A percentile compares a stretch with the other conserved stretches of the same genome.
Conservation (phyloP, 306 rosid genomes). For the Morella rubra region DNA sequence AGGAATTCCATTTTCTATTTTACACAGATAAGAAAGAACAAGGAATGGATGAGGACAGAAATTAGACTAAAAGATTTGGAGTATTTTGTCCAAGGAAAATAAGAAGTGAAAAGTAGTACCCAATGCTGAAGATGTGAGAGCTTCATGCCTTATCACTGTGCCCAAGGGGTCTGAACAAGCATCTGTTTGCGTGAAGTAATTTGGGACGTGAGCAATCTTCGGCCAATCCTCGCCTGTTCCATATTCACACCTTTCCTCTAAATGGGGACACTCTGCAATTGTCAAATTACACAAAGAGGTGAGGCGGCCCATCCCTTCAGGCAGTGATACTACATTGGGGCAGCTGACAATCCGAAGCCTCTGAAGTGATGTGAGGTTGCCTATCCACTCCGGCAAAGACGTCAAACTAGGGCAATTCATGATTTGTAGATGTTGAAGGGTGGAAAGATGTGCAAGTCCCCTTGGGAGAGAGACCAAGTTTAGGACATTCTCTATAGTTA, state of each 20-base stretch:
- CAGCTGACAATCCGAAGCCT: background rate
- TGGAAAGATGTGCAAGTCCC: background rate
- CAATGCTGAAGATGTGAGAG: too few relatives aligned
- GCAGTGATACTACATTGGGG: background rate
- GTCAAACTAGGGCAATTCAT: too few relatives aligned
- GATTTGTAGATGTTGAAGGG: too few relatives aligned
- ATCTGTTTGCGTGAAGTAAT: too few relatives aligned
- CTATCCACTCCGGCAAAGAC: background rate
- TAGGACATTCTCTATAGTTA: background rate
- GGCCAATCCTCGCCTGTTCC: conserved; percentile 16
- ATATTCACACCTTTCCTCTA: conserved; percentile 10
- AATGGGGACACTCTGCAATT: background rate
- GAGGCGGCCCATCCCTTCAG: conserved; percentile 8
- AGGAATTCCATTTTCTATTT: too few relatives aligned
- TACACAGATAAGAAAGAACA: too few relatives aligned
- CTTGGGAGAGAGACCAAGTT: conserved; percentile 3
- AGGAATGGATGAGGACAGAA: too few relatives aligned
- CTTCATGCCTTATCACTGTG: too few relatives aligned
- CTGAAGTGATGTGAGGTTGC: too few relatives aligned
- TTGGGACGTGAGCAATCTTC: conserved; percentile 1
- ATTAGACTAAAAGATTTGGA: too few relatives aligned
- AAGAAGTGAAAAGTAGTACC: background rate
- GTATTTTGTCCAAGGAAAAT: too few relatives aligned
- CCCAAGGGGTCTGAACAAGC: too few relatives aligned
- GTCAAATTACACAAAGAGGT: background rate